Conservation (phyloP, 2,329 filamentous ascomycete species). For the Thelonectria olida region DNA sequence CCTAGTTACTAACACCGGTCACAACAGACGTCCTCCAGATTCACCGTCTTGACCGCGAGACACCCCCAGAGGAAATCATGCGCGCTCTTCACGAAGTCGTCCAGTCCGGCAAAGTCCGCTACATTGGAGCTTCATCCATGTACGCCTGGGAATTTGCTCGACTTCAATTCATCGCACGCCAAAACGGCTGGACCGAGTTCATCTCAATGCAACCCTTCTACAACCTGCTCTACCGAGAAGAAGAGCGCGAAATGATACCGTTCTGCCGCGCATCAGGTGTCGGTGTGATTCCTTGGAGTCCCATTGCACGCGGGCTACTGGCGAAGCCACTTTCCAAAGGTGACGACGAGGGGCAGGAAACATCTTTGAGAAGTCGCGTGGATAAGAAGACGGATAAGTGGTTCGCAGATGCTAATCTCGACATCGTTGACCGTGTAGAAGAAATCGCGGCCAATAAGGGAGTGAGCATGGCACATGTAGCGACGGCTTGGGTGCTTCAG, state of each 20-base stretch:
- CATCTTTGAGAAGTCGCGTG: slow-evolving; percentile 28
- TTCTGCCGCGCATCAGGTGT: too few relatives aligned
- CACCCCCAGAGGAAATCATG: slow-evolving; percentile 26
- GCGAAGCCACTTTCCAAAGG: slow-evolving; percentile 38
- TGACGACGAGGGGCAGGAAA: slow-evolving; percentile 13
- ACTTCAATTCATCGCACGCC: too few relatives aligned
- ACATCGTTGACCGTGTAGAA: slow-evolving; percentile 51
- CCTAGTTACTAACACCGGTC: too few relatives aligned
- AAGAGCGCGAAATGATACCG: slow-evolving; percentile 56
- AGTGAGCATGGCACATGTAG: slow-evolving; percentile 71
- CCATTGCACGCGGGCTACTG: slow-evolving; percentile 44
- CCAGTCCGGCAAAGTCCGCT: slow-evolving; percentile 61
- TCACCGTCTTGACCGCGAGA: slow-evolving; percentile 59
- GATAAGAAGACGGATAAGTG: slow-evolving; percentile 34
- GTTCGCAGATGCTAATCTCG: slow-evolving; percentile 41
- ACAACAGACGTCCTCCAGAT: too few relatives aligned
- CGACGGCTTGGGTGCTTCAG: slow-evolving; percentile 70
- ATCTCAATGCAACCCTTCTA: slow-evolving; percentile 67
- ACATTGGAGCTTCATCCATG: slow-evolving; percentile 59
- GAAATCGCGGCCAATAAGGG: slow-evolving; percentile 66
- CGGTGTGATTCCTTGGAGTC: slow-evolving; percentile 50
- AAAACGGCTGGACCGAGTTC: slow-evolving; percentile 65
- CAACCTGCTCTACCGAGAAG: slow-evolving; percentile 65
- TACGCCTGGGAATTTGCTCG: too few relatives aligned
- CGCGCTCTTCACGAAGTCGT: slow-evolving; percentile 27